Percentiles rank a stretch among this genome's conserved stretches.
These are phyloP conservation scores for Ceratocystis albifundus DNA, from an alignment of 2,329 filamentous ascomycete species.

Conservation along the genomic window DNA sequence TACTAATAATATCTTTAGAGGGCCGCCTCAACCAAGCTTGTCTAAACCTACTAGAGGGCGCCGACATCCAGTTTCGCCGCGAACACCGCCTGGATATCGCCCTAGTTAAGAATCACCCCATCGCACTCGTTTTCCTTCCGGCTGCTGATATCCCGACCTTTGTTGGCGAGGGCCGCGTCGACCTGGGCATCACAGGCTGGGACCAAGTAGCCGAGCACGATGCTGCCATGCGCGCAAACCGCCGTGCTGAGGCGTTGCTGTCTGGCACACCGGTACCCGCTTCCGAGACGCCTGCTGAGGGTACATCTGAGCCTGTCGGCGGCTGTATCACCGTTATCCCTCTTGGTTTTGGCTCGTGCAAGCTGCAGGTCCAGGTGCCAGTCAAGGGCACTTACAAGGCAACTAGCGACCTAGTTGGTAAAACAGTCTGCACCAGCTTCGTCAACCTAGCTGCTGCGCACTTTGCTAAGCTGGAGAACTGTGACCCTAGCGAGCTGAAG, in stretches of 20 bases:
- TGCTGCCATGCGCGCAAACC: constrained; percentile 43
- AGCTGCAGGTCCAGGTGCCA: constrained; percentile 92
- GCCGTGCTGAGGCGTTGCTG: constrained; percentile 39
- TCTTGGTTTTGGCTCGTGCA: constrained; percentile 80
- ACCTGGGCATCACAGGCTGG: constrained; percentile 85
- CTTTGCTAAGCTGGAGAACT: constrained; percentile 63
- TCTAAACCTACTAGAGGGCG: constrained; percentile 82
- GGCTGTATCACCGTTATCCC: constrained; percentile 81
- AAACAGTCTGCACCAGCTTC: constrained; percentile 93
- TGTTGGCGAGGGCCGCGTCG: constrained; percentile 85
- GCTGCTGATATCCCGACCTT: constrained; percentile 96
- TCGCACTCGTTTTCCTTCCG: constrained; percentile 92
- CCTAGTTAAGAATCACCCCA: constrained; percentile 89
- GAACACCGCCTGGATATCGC: constrained; percentile 94
- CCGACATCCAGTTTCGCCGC: constrained; percentile 91
- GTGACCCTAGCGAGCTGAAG: constrained; percentile 34
- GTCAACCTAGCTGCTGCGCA: constrained; percentile 72
- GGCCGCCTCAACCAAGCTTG: constrained; percentile 80
- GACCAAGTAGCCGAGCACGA: constrained; percentile 91
- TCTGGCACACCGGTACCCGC: constrained; percentile 26
- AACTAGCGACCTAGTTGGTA: constrained; percentile 71
- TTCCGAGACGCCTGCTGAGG: constrained; percentile 22
- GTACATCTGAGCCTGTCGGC: constrained; percentile 37
- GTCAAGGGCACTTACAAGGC: constrained; percentile 62
- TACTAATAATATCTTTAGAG: constrained; percentile 45